Evolutionary conservation across 192 early-diverging fungal genomes (phyloP).

Genomic region (Backusella circina): DNA sequence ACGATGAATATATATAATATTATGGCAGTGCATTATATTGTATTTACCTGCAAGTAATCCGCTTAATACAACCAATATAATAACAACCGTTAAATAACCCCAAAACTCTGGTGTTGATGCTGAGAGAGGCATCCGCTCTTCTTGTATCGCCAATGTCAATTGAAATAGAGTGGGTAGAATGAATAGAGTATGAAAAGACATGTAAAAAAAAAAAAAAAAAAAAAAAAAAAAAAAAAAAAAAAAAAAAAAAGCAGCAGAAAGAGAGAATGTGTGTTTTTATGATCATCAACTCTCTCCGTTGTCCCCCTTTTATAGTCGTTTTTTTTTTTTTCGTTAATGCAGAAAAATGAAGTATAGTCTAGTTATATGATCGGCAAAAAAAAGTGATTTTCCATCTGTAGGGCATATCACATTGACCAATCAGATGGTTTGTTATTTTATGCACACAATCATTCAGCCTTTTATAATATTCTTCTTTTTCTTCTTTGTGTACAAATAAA

Average conservation of each 20-base stretch:
- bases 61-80: not conserved
- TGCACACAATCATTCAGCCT: not conserved
- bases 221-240: not conserved
- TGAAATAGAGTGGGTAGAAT: not conserved
- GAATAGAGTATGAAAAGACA: not conserved
- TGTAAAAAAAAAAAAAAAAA: not conserved
- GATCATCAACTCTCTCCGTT: not conserved
- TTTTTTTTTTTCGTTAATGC: not conserved
- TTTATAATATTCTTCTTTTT: not conserved
- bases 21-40: not conserved
- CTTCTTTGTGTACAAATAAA: not conserved
- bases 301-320: not conserved
- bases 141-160: not conserved
- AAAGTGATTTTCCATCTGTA: not conserved
- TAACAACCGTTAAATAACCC: not conserved
- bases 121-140: not conserved
- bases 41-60: slow-evolving; percentile 10
- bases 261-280: not conserved
- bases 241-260: not conserved
- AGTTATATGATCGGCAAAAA: not conserved
- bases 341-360: not conserved
- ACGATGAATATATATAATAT: not conserved
- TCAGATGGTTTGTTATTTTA: not conserved
- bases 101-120: not conserved
- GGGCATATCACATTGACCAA: not conserved